Conservation (phyloP, 805 yeast genomes). For the Millerozyma acaciae region DNA sequence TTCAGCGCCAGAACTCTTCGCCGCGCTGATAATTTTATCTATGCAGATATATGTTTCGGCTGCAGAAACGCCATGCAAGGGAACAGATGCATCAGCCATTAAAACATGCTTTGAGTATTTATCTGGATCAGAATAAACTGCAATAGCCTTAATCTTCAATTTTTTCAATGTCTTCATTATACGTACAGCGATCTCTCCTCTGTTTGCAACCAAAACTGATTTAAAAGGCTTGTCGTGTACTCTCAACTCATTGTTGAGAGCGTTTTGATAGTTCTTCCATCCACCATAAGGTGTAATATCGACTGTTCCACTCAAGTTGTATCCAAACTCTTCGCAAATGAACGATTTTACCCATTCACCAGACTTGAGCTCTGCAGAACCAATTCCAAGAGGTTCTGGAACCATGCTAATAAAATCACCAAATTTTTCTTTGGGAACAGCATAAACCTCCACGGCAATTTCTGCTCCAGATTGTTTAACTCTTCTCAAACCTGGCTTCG, state of each 20-base stretch:
- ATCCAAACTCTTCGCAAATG: slow-evolving; percentile 90
- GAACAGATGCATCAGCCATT: slow-evolving; percentile 76
- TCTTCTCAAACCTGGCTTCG: slow-evolving; percentile 87
- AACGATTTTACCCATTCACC: slow-evolving; percentile 91
- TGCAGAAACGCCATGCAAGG: slow-evolving; percentile 77
- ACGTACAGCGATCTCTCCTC: slow-evolving; percentile 97
- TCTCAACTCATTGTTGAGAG: slow-evolving; percentile 19
- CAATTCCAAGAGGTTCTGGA: slow-evolving; percentile 94
- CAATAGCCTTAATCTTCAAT: slow-evolving; percentile 72
- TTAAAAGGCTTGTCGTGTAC: slow-evolving; percentile 57
- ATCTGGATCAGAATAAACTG: slow-evolving; percentile 89
- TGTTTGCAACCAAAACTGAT: slow-evolving; percentile 88
- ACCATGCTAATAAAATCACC: slow-evolving; percentile 85
- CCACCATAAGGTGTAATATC: slow-evolving; percentile 90
- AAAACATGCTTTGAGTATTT: slow-evolving; percentile 82
- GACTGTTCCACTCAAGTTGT: slow-evolving; percentile 61
- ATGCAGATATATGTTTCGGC: slow-evolving; percentile 86
- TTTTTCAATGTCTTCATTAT: slow-evolving; percentile 85
- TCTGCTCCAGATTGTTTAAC: slow-evolving; percentile 51
- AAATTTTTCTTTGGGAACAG: slow-evolving; percentile 71
- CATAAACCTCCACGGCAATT: slow-evolving; percentile 77
- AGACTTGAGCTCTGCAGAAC: slow-evolving; percentile 75
- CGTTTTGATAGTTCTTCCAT: slow-evolving; percentile 65
- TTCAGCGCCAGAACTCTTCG: slow-evolving; percentile 77
- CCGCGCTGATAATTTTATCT: slow-evolving; percentile 83